Evolutionary conservation across 2,329 filamentous ascomycete genomes (phyloP).

Genomic region (Lanzia echinophila): DNA sequence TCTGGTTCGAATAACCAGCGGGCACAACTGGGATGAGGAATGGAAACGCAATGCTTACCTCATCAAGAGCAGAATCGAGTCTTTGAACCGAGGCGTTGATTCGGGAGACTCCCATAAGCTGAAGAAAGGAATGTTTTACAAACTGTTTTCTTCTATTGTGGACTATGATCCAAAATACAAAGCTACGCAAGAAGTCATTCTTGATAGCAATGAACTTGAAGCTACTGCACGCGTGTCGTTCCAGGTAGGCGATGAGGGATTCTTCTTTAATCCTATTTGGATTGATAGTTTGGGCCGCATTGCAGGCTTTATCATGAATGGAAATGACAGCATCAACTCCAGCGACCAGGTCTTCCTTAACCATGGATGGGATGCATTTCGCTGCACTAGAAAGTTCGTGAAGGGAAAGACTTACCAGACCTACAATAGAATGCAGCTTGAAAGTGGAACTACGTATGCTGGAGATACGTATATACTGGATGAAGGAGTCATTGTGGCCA

Average conservation of each 20-base stretch:
- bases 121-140: constrained; percentile 60
- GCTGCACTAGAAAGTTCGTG: not conserved
- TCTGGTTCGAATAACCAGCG: not conserved
- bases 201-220: constrained; percentile 40
- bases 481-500: not conserved
- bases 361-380: constrained; percentile 1
- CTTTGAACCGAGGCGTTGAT: constrained; percentile 1
- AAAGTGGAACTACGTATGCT: not conserved
- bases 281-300: not conserved
- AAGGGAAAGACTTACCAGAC: not conserved
- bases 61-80: not conserved
- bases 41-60: not conserved
- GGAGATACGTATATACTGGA: not conserved
- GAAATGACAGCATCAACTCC: not conserved
- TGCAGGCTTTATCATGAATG: constrained; percentile 6
- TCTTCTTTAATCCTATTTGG: constrained; percentile 39
- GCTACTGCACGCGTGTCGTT: constrained; percentile 42
- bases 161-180: constrained; percentile 47
- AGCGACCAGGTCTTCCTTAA: not conserved
- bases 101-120: constrained; percentile 29
- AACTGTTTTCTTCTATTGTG: constrained; percentile 50
- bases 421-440: not conserved
- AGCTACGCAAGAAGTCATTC: constrained; percentile 50
- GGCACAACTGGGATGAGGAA: not conserved
- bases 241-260: constrained; percentile 43